A percentile compares a stretch with the other conserved stretches of the same genome.
Evolutionary conservation across 768 basidiomycete species (phyloP).

Genomic region (Paxillus involutus): DNA sequence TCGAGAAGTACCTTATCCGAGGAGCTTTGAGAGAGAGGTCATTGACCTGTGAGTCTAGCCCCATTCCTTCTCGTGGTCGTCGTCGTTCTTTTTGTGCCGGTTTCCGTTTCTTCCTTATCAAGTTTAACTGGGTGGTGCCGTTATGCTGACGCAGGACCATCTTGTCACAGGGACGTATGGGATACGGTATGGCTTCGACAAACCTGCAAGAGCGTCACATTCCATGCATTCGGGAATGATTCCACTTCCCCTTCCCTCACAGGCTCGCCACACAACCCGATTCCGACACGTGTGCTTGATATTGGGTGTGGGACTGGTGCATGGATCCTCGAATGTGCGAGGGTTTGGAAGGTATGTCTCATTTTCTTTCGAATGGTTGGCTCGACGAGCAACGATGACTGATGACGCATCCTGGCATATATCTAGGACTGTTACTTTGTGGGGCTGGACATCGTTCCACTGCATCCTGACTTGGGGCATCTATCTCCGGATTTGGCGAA

Average conservation of each 20-base stretch:
- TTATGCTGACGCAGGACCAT: too few species aligned
- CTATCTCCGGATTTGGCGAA: constrained; percentile 59
- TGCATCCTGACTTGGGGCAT: constrained; percentile 66
- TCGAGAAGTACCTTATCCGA: constrained; percentile 65
- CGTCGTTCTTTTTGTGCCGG: not conserved
- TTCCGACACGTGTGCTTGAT: constrained; percentile 45
- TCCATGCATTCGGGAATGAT: constrained; percentile 50
- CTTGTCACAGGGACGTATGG: constrained; percentile 60
- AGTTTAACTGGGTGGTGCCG: not conserved
- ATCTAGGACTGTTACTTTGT: constrained; percentile 59
- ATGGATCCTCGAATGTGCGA: constrained; percentile 69
- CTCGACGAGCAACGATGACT: too few species aligned
- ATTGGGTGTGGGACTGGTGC: constrained; percentile 77
- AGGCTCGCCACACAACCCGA: not conserved
- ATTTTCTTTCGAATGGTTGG: not conserved
- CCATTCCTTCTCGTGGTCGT: not conserved
- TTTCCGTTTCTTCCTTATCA: not conserved
- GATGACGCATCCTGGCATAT: not conserved
- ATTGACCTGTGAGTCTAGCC: constrained; percentile 62
- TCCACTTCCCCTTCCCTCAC: not conserved
- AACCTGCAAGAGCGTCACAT: constrained; percentile 58
- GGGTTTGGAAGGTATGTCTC: constrained; percentile 54
- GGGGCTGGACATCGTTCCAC: constrained; percentile 69
- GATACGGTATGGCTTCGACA: constrained; percentile 57
- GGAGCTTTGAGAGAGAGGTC: constrained; percentile 60